Conservation (phyloP, 1,284 basidiomycete genomes). For the Malassezia obtusa region DNA sequence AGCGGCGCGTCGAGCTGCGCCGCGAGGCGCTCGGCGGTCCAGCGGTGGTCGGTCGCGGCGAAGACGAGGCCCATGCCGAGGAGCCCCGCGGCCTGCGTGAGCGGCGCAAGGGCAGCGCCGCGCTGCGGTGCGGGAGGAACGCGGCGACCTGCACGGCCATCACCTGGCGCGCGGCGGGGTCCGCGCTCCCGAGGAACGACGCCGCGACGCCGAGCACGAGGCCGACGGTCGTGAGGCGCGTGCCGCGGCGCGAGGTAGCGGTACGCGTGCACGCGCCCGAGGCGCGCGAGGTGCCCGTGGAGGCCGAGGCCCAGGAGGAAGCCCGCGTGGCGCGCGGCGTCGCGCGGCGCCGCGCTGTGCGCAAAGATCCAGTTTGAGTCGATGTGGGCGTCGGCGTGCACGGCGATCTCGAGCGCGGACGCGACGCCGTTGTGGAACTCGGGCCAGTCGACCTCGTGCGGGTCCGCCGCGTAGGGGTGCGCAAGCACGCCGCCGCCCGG, state of each 20-base stretch:
- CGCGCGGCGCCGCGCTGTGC: conserved; percentile 23
- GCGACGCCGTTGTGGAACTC: conserved; percentile 96
- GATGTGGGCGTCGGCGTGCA: conserved; percentile 57
- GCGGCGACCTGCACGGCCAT: conserved; percentile 87
- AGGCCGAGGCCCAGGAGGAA: conserved; percentile 87
- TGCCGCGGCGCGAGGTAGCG: conserved; percentile 89
- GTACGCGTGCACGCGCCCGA: conserved; percentile 73
- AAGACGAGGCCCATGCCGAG: conserved; percentile 82
- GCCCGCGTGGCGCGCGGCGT: conserved; percentile 87
- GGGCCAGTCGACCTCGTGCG: conserved; percentile 62
- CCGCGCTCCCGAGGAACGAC: conserved; percentile 77
- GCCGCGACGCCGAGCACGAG: conserved; percentile 82
- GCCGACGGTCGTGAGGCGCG: conserved; percentile 83
- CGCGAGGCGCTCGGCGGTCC: conserved; percentile 81
- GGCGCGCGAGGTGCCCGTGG: conserved; percentile 73
- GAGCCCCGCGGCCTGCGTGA: conserved; percentile 81
- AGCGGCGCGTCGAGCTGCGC: conserved; percentile 59
- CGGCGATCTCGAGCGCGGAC: conserved; percentile 64
- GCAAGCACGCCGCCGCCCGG: conserved; percentile 24
- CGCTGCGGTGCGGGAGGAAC: conserved; percentile 71
- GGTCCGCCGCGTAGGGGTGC: conserved; percentile 22
- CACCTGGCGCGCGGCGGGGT: conserved; percentile 77
- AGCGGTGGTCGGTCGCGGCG: conserved; percentile 72
- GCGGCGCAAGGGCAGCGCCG: conserved; percentile 79
- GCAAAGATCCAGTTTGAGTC: conserved; percentile 46